Percentiles rank a stretch among this genome's conserved stretches.
Evolutionary conservation across 768 basidiomycete species (phyloP).

Genomic region (Stropharia rugosoannulata): DNA sequence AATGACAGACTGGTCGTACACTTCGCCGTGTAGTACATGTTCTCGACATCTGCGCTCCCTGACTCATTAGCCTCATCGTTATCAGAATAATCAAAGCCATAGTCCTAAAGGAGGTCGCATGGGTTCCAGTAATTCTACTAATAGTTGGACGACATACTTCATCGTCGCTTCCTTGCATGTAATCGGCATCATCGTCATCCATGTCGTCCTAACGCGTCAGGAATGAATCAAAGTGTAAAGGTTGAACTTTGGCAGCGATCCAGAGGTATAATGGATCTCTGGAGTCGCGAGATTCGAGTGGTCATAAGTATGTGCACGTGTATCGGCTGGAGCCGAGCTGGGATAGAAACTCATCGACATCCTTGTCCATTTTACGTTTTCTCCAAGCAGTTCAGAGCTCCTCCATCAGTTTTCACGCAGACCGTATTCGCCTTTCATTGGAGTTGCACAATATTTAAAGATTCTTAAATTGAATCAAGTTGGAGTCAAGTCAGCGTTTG

Average conservation of each 20-base stretch:
- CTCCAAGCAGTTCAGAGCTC: too few species aligned
- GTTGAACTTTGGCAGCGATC: background rate
- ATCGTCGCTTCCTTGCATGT: constrained; percentile 88
- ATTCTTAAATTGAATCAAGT: background rate
- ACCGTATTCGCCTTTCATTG: too few species aligned
- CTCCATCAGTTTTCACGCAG: too few species aligned
- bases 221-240: background rate
- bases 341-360: too few species aligned
- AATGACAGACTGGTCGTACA: constrained; percentile 47
- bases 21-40: constrained; percentile 98
- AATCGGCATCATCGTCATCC: constrained; percentile 95
- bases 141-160: constrained; percentile 49
- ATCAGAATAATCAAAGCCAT: constrained; percentile 96
- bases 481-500: background rate
- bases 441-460: too few species aligned
- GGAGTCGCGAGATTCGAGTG: too few species aligned
- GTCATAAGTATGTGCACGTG: too few species aligned
- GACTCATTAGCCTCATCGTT: constrained; percentile 80
- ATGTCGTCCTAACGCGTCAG: constrained; percentile 35
- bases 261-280: background rate
- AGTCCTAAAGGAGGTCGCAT: constrained; percentile 55
- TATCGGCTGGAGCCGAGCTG: too few species aligned
- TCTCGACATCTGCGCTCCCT: constrained; percentile 89
- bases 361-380: too few species aligned
- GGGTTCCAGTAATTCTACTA: constrained; percentile 4